Conservation (phyloP, 2,329 filamentous ascomycete genomes). For the Emericellopsis cladophorae region DNA sequence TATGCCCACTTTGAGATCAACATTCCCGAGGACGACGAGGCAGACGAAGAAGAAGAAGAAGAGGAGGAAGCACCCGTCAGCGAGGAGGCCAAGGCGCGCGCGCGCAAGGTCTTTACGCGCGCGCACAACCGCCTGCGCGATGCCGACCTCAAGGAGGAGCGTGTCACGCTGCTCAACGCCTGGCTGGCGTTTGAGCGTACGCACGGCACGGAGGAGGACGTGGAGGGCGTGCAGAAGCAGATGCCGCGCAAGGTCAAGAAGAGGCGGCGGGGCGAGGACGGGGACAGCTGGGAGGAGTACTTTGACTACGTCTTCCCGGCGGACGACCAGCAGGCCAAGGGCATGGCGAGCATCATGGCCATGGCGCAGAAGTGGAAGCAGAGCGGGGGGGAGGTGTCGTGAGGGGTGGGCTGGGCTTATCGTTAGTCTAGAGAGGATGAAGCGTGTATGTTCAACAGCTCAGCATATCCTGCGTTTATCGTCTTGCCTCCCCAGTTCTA, state of each 20-base stretch:
- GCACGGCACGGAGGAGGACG: slow-evolving; percentile 63
- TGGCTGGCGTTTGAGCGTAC: slow-evolving; percentile 88
- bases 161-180: slow-evolving; percentile 80
- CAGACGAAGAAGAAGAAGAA: slow-evolving; percentile 41
- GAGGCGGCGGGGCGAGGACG: slow-evolving; percentile 79
- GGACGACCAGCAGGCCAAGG: slow-evolving; percentile 77
- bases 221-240: slow-evolving; percentile 76
- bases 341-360: slow-evolving; percentile 70
- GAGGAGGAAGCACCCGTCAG: slow-evolving; percentile 59
- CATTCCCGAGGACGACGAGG: slow-evolving; percentile 62
- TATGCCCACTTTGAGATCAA: slow-evolving; percentile 98
- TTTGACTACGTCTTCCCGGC: slow-evolving; percentile 95
- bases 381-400: slow-evolving; percentile 24
- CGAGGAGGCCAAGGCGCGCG: slow-evolving; percentile 71
- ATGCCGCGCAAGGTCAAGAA: slow-evolving; percentile 93
- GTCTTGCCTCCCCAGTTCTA: too few species aligned
- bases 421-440: too few species aligned
- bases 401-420: too few species aligned
- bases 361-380: slow-evolving; percentile 86
- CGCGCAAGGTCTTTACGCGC: slow-evolving; percentile 72
- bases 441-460: too few species aligned
- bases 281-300: slow-evolving; percentile 89
- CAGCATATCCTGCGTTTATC: too few species aligned
- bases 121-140: slow-evolving; percentile 82
- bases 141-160: slow-evolving; percentile 81